Base-by-base conservation (phyloP, 257 asterid species). In the Verbena officinalis region DNA sequence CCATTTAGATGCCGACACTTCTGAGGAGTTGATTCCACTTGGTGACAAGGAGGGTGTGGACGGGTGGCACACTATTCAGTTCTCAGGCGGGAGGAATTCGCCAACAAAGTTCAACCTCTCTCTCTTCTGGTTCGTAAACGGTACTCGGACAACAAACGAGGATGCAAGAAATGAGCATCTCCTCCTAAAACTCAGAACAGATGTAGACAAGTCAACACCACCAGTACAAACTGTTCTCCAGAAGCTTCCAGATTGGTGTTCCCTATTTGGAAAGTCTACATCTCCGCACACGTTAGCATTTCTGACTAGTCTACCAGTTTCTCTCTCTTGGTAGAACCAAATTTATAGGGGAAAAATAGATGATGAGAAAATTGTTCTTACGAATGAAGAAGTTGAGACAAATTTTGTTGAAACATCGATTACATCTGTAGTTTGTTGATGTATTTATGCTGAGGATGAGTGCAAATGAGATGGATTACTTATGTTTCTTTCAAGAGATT, bases 61-160 rank as follows among this genome's bases (percentile, higher is more conserved):
- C 2, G 97, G 96, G 69, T 92, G 97, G 98, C 98, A 92, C 55
- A 75, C 67, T 16, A 83, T 92, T 63, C 96, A 89, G 67, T 92
- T 85, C 69, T 78, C 97, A 0, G 97, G 98, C 24, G 98, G 98
- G 68, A 80, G 65, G 72, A 84, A 84, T 40, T 63, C 96, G 1
- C 90, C 95, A 0, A 87, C 88, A 67, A 82, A 84, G 80, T 92
- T 89, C 58, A 68, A 33, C 20, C 82, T 92, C 74, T 67, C 75
- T 3, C 77, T 92, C 36, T 80, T 77, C 75, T 85, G 96, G 97
- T 66, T 15, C 14, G 61, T 56, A 49, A 72, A 75, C 52, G 51
- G 33, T 14, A 20, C 84, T 21, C 39, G 20, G 14, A 74, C 33
- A 17, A 20, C 48, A 3, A 49, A 33, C 1, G 19, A 66, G 21